Base-by-base conservation (phyloP, 2,329 filamentous ascomycete species). In the Penicillium freii region DNA sequence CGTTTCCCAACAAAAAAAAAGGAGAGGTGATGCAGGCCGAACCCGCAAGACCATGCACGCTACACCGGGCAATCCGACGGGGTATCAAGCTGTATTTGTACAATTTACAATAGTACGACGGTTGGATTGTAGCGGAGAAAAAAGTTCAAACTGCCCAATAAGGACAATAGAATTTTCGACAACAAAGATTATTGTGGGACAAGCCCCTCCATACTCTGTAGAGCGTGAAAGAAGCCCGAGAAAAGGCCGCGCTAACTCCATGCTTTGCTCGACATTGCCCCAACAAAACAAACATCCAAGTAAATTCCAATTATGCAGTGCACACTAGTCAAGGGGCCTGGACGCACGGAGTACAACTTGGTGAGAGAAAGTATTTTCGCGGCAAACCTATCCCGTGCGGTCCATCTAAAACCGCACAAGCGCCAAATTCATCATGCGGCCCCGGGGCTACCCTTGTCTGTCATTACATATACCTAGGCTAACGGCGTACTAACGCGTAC, bases 391-490 rank as follows among this genome's bases (percentile, higher is more conserved):
- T 61, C 60, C 59, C 62, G 15, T 65, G 51, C 6, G 59, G 50
- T 27, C 54, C 58, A 46, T 66, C 56, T 6, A 65, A 17, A 23
- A 23, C 9, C 61, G 47, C 15, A 66, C 57, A 25, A 68, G 50
- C 19, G 59, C 60, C 50, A 65, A 49, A 31, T 61, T 61, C 54
- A 66, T 63, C 47, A 63, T 40, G 40, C 56, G 55, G 21, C n/a
- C n/a, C n/a, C n/a, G n/a, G n/a, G n/a, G n/a, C 57, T 59, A 38
- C 31, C 13, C 66, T 42, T 27, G 57, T 56, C 29, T 61, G 60
- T 45, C 58, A 44, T 62, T 62, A 68, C 47, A 59, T 56, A 29
- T 64, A 50, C 11, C 11, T 47, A 34, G 8, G 65, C 47, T 19
- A 69, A 31, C n/a, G 13, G 44, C 15, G 11, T 33, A 33, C 31